Base-by-base conservation (phyloP, 2,329 filamentous ascomycete genomes). In the Alternaria sp. region DNA sequence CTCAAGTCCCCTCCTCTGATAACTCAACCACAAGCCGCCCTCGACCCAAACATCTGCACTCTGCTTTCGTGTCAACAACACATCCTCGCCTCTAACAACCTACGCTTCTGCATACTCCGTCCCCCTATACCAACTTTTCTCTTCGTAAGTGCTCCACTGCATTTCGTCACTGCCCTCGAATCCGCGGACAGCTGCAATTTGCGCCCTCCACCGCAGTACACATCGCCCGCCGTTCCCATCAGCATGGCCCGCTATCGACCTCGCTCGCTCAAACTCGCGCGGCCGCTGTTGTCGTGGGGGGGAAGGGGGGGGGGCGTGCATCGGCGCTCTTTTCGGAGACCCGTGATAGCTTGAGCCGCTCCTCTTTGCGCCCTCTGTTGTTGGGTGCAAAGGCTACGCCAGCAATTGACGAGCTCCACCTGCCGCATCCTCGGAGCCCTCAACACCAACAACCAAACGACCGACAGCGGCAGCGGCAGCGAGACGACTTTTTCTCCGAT, bases 91-190 rank as follows among this genome's bases (percentile, higher is more conserved):
- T 56, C 42, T 54, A 46, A 41, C 54, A 52, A 31, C 49, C 56
- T 46, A 51, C 54, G 44, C 65, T 41, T 57, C 65, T 67, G 50
- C 61, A 54, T 53, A 63, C 41, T 37, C 46, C 28, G 45, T 51
- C 58, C 46, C 55, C 28, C 56, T 46, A 45, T 58, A 62, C 57
- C 54, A 56, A 44, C 44, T 55, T 51, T 50, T 56, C 63, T 60
- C 63, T 62, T 53, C 65, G 73, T 76, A 76, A 76, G 74, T 76
- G 62, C 62, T 63, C 60, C 54, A 56, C 62, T 57, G 50, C 60
- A 65, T 67, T 65, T 63, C 69, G 68, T 73, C 70, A 71, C 65
- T 51, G 60, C 67, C 65, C 65, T 58, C 61, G 48, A 60, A 59
- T 54, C 63, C 70, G 61, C 58, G 53, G 53, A 65, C 62, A 61